Conservation (phyloP, 805 yeast species). For the Monosporozyma unispora region DNA sequence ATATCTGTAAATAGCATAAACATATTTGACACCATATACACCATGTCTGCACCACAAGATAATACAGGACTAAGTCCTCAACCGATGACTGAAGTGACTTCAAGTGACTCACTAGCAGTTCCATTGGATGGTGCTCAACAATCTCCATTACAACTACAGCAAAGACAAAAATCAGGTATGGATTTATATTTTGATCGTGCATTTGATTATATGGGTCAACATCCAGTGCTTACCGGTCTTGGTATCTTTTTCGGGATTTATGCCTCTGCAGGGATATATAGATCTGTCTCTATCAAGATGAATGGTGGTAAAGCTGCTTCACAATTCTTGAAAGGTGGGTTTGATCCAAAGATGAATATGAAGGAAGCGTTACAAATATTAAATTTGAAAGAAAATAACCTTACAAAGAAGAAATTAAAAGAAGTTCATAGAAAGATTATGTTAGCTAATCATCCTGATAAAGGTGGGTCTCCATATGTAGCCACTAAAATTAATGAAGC, state of each 20-base stretch:
- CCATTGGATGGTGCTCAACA: neutral
- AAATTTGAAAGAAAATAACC: slow-evolving; percentile 58
- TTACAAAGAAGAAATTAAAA: slow-evolving; percentile 58
- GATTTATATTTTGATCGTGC: slow-evolving; percentile 62
- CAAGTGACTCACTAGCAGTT: neutral
- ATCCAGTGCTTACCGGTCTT: slow-evolving; percentile 64
- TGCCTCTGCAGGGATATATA: slow-evolving; percentile 58
- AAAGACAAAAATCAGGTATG: slow-evolving; percentile 23
- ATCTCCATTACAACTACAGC: neutral
- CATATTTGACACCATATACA: neutral
- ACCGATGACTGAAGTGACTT: neutral
- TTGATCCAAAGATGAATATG: slow-evolving; percentile 83
- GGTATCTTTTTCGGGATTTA: slow-evolving; percentile 62
- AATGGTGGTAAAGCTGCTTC: slow-evolving; percentile 48
- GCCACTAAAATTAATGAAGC: slow-evolving; percentile 94
- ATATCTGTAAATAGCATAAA: too few relatives aligned
- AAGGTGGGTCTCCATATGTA: slow-evolving; percentile 83
- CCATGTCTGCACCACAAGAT: neutral
- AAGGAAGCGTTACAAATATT: slow-evolving; percentile 83
- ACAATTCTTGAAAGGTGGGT: slow-evolving; percentile 48
- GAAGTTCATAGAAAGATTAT: slow-evolving; percentile 81
- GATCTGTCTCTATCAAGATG: slow-evolving; percentile 30
- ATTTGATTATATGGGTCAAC: slow-evolving; percentile 53
- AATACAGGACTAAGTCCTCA: neutral
- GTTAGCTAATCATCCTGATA: slow-evolving; percentile 91